These are phyloP conservation scores for Limtongia smithiae DNA, from an alignment of 805 yeast species.

Conservation along the genomic window DNA sequence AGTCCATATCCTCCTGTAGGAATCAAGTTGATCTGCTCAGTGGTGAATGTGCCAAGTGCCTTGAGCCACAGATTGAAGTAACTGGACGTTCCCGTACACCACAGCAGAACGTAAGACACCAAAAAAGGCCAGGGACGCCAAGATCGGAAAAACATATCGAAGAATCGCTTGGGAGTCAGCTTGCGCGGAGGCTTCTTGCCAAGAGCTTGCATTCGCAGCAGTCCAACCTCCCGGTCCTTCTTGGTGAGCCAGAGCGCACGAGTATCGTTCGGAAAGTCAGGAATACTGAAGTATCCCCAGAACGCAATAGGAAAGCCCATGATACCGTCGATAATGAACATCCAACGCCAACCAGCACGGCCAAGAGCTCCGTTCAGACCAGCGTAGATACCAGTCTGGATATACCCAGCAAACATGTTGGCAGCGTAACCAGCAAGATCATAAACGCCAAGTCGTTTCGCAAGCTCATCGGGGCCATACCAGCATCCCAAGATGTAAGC, in stretches of 20 bases:
- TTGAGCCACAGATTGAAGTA: slow-evolving; percentile 38
- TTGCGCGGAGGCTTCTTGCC: slow-evolving; percentile 11
- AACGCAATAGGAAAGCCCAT: slow-evolving; percentile 24
- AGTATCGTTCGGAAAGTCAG: slow-evolving; percentile 59
- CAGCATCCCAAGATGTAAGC: slow-evolving; percentile 39
- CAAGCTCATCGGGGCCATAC: slow-evolving; percentile 55
- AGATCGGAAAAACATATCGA: slow-evolving; percentile 2
- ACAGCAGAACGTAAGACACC: slow-evolving; percentile 4
- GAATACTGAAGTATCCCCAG: slow-evolving; percentile 43
- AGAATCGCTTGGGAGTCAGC: slow-evolving; percentile 5
- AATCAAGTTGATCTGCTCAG: slow-evolving; percentile 35
- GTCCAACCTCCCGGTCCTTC: slow-evolving; percentile 13
- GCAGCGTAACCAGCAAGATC: slow-evolving; percentile 63
- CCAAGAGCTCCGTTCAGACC: slow-evolving; percentile 51
- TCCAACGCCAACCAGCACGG: slow-evolving; percentile 56
- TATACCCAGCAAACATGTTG: slow-evolving; percentile 56
- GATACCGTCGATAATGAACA: slow-evolving; percentile 25
- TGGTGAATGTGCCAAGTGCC: slow-evolving; percentile 30
- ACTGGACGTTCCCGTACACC: slow-evolving; percentile 1
- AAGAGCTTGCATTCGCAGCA: slow-evolving; percentile 12
- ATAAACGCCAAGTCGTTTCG: slow-evolving; percentile 57
- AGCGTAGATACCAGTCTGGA: slow-evolving; percentile 54
- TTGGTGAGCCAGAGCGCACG: slow-evolving; percentile 47
- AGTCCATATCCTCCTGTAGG: slow-evolving; percentile 39
- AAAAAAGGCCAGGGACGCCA: slow-evolving; percentile 18